phyloP scores from a whole-genome alignment of 2,329 filamentous ascomycete genomes.

The Pseudogymnoascus sp. region DNA sequence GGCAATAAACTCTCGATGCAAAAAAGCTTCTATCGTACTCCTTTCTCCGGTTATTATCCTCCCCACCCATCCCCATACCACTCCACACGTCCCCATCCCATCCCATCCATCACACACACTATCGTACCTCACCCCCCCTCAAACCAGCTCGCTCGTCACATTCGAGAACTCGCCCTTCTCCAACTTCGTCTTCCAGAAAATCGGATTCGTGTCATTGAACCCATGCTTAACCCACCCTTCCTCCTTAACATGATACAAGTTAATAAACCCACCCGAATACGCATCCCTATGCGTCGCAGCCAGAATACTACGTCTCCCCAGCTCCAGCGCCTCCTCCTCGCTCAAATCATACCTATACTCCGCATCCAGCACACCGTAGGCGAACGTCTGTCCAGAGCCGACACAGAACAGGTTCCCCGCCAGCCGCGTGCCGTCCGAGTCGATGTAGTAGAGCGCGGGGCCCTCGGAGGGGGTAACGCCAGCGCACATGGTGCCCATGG shows the following conservation, averaged over 20 bases:
- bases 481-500: conserved; percentile 99
- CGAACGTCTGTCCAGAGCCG: conserved; percentile 95
- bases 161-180: conserved; percentile 98
- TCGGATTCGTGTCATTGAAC: conserved; percentile 95
- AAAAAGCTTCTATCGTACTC: conserved; percentile 4
- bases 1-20: neutral
- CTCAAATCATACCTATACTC: conserved; percentile 87
- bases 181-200: conserved; percentile 99
- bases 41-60: conserved; percentile 7
- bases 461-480: conserved; percentile 94
- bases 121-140: neutral
- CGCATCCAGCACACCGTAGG: conserved; percentile 94
- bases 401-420: conserved; percentile 96
- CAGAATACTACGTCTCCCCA: conserved; percentile 85
- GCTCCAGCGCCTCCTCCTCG: conserved; percentile 80
- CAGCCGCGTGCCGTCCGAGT: conserved; percentile 89
- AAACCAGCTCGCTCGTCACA: conserved; percentile 47
- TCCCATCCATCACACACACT: neutral
- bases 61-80: neutral
- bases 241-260: conserved; percentile 98
- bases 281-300: conserved; percentile 95
- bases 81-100: neutral
- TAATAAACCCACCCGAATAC: conserved; percentile 98
- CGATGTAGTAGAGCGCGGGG: conserved; percentile 97
- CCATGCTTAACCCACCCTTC: conserved; percentile 98